Evolutionary conservation across 2,329 filamentous ascomycete genomes (phyloP), one percentile per base, ranked within the genome.

Genomic region (Cordyceps cicadae): DNA sequence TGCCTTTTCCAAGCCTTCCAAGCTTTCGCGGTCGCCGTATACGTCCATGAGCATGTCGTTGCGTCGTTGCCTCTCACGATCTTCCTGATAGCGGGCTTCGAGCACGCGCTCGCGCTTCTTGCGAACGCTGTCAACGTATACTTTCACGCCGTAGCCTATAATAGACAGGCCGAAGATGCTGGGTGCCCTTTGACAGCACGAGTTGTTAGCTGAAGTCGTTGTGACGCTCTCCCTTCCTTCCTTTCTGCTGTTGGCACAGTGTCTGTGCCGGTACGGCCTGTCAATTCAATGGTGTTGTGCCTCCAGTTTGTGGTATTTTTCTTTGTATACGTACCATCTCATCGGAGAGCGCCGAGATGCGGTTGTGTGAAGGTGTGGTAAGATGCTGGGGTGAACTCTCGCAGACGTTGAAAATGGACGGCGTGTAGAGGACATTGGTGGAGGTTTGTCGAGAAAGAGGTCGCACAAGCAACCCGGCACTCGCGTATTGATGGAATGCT

Each of bases 21-120:
- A 70, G 63, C 75, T 81, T 32, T 76, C 76, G 15, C 79, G 74
- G 63, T 79, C 78, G 52, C 79, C 78, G 62, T 81, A 82, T 61
- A 79, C 75, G 41, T 81, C 75, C 69, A 80, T 71, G 63, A 82
- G 69, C 60, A 77, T 70, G 21, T 75, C 72, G 62, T 79, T 74
- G 53, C 70, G 70, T 45, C 70, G 69, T 63, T 70, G 71, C 56
- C 68, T 70, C 56, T 73, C 71, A n/a, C 66, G 67, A 43, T 72
- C 71, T 49, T 73, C 65, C 59, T 70, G 69, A 61, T 77, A 73
- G 19, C 64, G 68, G 59, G 67, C 66, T 59, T 71, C 67, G 52
- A 70, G 69, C 51, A 69, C 67, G 15, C 50, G 57, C 24, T 65
- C 62, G 29, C 67, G 70, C 34, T 68, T 70, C 59, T 67, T 64